These are phyloP conservation scores for Leishmania lainsoni DNA, from an alignment of 208 protist species.

Conservation along the genomic window DNA sequence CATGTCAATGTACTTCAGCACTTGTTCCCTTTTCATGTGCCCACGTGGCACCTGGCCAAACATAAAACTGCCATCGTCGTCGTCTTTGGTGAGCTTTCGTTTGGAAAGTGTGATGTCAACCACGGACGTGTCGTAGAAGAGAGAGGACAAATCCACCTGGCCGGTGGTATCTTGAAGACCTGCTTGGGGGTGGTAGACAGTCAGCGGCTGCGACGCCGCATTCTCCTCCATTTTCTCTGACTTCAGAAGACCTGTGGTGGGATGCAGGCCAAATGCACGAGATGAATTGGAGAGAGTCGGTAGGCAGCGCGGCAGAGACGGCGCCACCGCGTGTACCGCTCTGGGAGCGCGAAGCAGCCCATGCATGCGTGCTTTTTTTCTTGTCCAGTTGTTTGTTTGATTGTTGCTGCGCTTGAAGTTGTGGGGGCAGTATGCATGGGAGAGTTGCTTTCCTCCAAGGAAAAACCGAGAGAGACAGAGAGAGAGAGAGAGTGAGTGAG, in stretches of 20 bases:
- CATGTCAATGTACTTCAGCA: slow-evolving; percentile 6
- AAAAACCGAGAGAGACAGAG: slow-evolving; percentile 1
- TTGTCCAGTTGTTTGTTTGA: not conserved
- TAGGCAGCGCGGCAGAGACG: slow-evolving; percentile 2
- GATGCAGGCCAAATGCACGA: slow-evolving; percentile 1
- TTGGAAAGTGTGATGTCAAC: not conserved
- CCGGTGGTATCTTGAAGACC: not conserved
- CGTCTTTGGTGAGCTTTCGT: slow-evolving; percentile 4
- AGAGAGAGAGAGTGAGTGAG: not conserved
- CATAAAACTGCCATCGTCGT: slow-evolving; percentile 2
- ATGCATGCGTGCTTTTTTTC: not conserved
- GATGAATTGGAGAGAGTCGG: not conserved
- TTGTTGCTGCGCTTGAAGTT: not conserved
- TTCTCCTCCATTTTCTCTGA: not conserved
- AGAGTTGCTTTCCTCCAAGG: not conserved
- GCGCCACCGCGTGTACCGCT: not conserved
- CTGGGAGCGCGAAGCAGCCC: not conserved
- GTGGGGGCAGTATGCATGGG: not conserved
- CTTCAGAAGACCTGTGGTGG: not conserved
- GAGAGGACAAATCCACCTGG: not conserved
- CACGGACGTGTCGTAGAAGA: slow-evolving; percentile 23
- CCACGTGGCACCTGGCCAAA: slow-evolving; percentile 9
- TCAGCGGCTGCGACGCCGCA: not conserved
- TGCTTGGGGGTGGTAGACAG: not conserved
- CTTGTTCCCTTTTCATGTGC: not conserved